Percentiles rank a stretch among this genome's conserved stretches.
Conservation (phyloP, 1,284 basidiomycete species). For the Ceratobasidium sp. region DNA sequence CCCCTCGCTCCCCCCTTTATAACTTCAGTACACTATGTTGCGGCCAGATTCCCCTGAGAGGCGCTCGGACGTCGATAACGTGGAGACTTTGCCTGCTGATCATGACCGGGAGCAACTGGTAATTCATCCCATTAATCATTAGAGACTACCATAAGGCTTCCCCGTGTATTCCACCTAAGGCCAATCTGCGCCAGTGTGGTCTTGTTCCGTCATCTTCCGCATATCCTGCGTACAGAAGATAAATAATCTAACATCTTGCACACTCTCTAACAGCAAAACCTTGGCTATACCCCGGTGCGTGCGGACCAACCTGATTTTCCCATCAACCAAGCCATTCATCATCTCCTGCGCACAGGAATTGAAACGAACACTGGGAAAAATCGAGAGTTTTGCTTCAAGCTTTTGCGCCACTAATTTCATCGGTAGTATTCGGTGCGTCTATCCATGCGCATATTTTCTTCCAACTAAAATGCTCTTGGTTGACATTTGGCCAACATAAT, state of each 20-base stretch:
- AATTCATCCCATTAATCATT: neutral
- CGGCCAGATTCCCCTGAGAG: neutral
- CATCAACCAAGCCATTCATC: neutral
- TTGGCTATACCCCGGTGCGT: constrained; percentile 3
- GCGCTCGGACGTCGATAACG: neutral
- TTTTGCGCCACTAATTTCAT: constrained; percentile 56
- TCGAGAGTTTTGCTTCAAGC: constrained; percentile 54
- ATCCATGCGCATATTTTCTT: neutral
- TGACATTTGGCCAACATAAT: too few species aligned
- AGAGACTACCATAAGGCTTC: neutral
- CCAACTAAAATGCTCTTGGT: neutral
- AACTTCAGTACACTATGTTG: neutral
- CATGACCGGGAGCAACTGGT: neutral
- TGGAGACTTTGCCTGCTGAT: neutral
- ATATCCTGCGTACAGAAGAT: neutral
- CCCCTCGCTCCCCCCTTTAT: neutral
- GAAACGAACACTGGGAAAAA: constrained; percentile 52
- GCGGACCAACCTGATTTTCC: neutral
- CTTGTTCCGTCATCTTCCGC: neutral
- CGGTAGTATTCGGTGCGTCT: constrained; percentile 50
- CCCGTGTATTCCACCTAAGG: too few species aligned
- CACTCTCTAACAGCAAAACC: neutral
- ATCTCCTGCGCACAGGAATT: constrained; percentile 45
- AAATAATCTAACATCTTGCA: neutral
- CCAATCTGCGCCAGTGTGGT: neutral